Conservation (phyloP, 2,329 filamentous ascomycete species). For the Ophiosphaerella korrae region DNA sequence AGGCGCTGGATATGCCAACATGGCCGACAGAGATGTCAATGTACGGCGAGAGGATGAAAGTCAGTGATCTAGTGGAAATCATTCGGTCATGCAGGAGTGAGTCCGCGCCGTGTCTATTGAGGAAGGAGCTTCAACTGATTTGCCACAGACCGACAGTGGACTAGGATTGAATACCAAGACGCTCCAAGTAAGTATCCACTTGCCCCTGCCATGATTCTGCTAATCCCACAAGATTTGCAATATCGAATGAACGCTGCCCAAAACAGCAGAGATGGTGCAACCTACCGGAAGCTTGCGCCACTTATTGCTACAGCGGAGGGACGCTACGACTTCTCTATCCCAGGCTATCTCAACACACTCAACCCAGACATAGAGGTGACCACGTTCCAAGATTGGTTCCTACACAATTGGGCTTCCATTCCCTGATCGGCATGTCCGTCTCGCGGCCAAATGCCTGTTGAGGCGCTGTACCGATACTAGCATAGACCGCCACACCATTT, state of each 20-base stretch:
- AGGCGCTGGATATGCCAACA: slow-evolving; percentile 66
- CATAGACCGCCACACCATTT: not conserved
- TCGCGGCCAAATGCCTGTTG: not conserved
- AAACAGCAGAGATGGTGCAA: slow-evolving; percentile 35
- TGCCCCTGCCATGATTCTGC: not conserved
- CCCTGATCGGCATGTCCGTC: slow-evolving; percentile 20
- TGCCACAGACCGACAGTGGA: slow-evolving; percentile 34
- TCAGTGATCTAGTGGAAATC: slow-evolving; percentile 64
- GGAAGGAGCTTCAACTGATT: slow-evolving; percentile 10
- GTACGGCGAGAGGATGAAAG: slow-evolving; percentile 67
- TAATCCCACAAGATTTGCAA: slow-evolving; percentile 42
- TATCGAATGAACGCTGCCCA: slow-evolving; percentile 55
- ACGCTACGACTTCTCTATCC: slow-evolving; percentile 66
- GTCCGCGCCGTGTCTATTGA: not conserved
- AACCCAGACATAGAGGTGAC: slow-evolving; percentile 47
- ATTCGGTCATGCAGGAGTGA: slow-evolving; percentile 46
- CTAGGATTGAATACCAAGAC: slow-evolving; percentile 50
- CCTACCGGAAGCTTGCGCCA: slow-evolving; percentile 57
- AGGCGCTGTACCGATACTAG: not conserved
- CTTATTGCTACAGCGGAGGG: slow-evolving; percentile 71
- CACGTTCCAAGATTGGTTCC: slow-evolving; percentile 49
- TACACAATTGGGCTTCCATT: slow-evolving; percentile 40
- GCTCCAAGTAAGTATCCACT: slow-evolving; percentile 44
- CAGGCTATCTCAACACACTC: slow-evolving; percentile 61
- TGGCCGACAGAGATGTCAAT: slow-evolving; percentile 75